These are phyloP conservation scores for Achaetomiella virescens DNA, from an alignment of 495 filamentous ascomycete species.

Conservation along the genomic window DNA sequence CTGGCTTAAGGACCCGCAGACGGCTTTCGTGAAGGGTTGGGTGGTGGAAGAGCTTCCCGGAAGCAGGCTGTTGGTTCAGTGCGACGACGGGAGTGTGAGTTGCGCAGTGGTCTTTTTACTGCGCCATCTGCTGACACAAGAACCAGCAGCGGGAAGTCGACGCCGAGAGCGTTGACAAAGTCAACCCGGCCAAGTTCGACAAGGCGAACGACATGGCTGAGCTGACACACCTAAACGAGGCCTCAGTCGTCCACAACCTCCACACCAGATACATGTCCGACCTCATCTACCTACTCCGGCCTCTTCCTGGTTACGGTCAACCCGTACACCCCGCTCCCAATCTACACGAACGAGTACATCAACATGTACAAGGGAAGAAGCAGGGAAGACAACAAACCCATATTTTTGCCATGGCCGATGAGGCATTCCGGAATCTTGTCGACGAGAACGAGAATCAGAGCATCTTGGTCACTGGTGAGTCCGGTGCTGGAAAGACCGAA, in stretches of 20 bases:
- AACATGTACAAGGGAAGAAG: constrained; percentile 91
- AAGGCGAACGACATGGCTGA: constrained; percentile 99
- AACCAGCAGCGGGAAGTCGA: constrained; percentile 78
- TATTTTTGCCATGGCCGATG: constrained; percentile 97
- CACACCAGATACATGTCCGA: constrained; percentile 91
- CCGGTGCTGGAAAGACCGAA: constrained; percentile 96
- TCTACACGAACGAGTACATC: constrained; percentile 94
- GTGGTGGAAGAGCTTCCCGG: constrained; percentile 73
- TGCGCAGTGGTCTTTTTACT: background rate
- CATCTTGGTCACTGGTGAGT: constrained; percentile 97
- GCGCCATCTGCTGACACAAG: constrained; percentile 22
- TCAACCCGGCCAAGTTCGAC: constrained; percentile 99
- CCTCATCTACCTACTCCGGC: constrained; percentile 96
- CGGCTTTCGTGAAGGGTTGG: constrained; percentile 87
- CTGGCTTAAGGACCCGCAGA: constrained; percentile 81
- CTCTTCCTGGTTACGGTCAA: constrained; percentile 96
- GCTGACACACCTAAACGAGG: constrained; percentile 94
- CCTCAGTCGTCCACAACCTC: constrained; percentile 95
- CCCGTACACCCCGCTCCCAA: constrained; percentile 88
- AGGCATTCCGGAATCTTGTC: constrained; percentile 91
- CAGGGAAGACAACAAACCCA: constrained; percentile 90
- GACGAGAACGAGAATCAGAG: constrained; percentile 95
- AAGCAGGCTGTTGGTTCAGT: constrained; percentile 72
- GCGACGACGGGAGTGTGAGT: constrained; percentile 85
- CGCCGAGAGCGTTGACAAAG: constrained; percentile 84